Percentiles rank a stretch among this genome's conserved stretches.
phyloP scores from a whole-genome alignment of 2,329 filamentous ascomycete genomes.

The Stemphylium beticola region DNA sequence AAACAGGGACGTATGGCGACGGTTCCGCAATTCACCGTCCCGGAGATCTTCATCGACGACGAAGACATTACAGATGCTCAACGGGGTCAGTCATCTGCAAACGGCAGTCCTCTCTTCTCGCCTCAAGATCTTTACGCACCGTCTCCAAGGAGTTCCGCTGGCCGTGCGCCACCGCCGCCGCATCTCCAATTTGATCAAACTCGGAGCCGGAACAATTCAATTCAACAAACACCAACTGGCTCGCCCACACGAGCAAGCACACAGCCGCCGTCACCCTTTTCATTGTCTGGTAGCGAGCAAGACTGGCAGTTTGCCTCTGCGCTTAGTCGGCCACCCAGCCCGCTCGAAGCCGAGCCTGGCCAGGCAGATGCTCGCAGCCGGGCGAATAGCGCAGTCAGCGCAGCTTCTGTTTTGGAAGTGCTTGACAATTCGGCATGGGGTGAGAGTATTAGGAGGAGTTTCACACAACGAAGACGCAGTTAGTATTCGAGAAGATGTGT shows the following conservation, averaged over 20 bases:
- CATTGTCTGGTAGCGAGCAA: slow-evolving; percentile 31
- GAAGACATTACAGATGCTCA: slow-evolving; percentile 61
- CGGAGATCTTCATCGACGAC: slow-evolving; percentile 89
- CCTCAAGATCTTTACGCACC: slow-evolving; percentile 36
- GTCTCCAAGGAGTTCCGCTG: slow-evolving; percentile 29
- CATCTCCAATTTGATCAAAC: slow-evolving; percentile 27
- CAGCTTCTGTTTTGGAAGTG: slow-evolving; percentile 80
- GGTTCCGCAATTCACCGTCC: slow-evolving; percentile 80
- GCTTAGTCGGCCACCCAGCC: slow-evolving; percentile 47
- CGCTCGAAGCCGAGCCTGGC: slow-evolving; percentile 40
- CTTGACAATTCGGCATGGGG: slow-evolving; percentile 92
- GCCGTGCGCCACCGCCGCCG: slow-evolving; percentile 35
- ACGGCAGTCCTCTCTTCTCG: slow-evolving; percentile 43
- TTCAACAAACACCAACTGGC: slow-evolving; percentile 46
- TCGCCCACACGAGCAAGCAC: slow-evolving; percentile 41
- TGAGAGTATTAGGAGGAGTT: slow-evolving; percentile 87
- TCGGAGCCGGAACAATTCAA: slow-evolving; percentile 47
- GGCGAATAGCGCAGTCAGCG: slow-evolving; percentile 72
- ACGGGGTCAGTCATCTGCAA: slow-evolving; percentile 44
- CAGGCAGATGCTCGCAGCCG: slow-evolving; percentile 60
- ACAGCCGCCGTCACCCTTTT: slow-evolving; percentile 37
- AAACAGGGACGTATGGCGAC: slow-evolving; percentile 74
- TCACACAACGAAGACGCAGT: slow-evolving; percentile 66
- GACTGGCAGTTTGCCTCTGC: slow-evolving; percentile 57
- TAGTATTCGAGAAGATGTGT: slow-evolving; percentile 6